These are phyloP conservation scores for Talaromyces sp. DNA, from an alignment of 2,329 filamentous ascomycete species.

Conservation along the genomic window DNA sequence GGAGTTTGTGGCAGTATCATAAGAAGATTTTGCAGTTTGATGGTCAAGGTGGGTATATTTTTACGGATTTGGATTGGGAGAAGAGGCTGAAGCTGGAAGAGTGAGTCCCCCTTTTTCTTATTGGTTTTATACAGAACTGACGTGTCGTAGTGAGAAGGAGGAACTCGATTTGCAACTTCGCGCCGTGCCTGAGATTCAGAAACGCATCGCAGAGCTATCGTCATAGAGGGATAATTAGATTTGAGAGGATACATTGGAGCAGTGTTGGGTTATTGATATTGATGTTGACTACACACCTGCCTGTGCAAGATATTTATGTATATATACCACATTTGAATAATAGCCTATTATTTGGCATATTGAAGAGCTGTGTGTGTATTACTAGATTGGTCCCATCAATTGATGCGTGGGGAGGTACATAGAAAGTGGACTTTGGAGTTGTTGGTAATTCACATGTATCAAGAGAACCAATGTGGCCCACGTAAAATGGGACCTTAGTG, in stretches of 20 bases:
- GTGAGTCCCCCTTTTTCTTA: slow-evolving; percentile 33
- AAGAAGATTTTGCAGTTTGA: slow-evolving; percentile 93
- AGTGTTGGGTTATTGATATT: background rate
- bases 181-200: slow-evolving; percentile 81
- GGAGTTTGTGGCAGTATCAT: slow-evolving; percentile 96
- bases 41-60: slow-evolving; percentile 85
- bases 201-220: slow-evolving; percentile 73
- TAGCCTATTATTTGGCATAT: background rate
- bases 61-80: slow-evolving; percentile 84
- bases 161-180: slow-evolving; percentile 81
- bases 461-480: background rate
- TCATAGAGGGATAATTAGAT: slow-evolving; percentile 20
- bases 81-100: slow-evolving; percentile 80
- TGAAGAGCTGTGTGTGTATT: background rate
- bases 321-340: background rate
- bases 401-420: too few relatives aligned
- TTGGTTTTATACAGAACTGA: background rate
- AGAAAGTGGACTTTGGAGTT: too few relatives aligned
- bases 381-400: background rate
- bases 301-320: background rate
- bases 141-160: slow-evolving; percentile 67
- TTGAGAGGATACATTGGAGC: background rate
- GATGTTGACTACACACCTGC: background rate
- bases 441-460: background rate
- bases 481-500: background rate